These are phyloP conservation scores for Monilinia polystroma DNA, from an alignment of 2,329 filamentous ascomycete species.

Conservation along the genomic window DNA sequence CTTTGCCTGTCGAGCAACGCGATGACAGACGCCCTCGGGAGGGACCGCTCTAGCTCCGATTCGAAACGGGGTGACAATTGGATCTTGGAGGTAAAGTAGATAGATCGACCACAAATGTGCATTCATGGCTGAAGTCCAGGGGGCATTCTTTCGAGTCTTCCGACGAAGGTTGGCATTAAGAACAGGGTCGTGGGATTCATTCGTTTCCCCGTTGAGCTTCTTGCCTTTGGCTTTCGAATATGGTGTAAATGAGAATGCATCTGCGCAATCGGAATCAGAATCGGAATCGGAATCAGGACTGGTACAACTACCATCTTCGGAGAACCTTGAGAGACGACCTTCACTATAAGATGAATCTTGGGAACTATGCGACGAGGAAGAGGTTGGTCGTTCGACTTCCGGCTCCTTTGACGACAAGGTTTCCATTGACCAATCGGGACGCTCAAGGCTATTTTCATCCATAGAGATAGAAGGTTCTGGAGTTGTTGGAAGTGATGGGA, in stretches of 20 bases:
- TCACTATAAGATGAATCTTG: constrained; percentile 57
- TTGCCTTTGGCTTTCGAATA: constrained; percentile 34
- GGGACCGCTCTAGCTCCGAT: constrained; percentile 63
- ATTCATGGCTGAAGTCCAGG: constrained; percentile 65
- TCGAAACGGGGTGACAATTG: constrained; percentile 64
- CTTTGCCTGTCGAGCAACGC: constrained; percentile 65
- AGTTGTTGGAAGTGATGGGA: constrained; percentile 56
- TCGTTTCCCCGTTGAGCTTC: constrained; percentile 14
- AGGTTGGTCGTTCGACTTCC: constrained; percentile 34
- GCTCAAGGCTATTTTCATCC: constrained; percentile 26
- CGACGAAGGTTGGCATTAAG: constrained; percentile 35
- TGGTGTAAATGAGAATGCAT: constrained; percentile 39
- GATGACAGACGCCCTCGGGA: constrained; percentile 62
- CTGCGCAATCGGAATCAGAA: constrained; percentile 46
- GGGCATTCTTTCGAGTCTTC: constrained; percentile 45
- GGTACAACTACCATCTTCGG: constrained; percentile 55
- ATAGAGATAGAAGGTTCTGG: constrained; percentile 46
- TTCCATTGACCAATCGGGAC: constrained; percentile 39
- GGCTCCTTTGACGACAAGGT: constrained; percentile 29
- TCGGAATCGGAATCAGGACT: constrained; percentile 52
- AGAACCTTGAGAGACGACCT: constrained; percentile 55
- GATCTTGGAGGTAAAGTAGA: constrained; percentile 63
- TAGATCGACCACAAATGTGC: constrained; percentile 66
- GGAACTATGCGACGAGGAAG: constrained; percentile 41
- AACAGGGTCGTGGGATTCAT: constrained; percentile 4